These are phyloP conservation scores for Setomelanomma holmii DNA, from an alignment of 2,329 filamentous ascomycete species.

Conservation along the genomic window DNA sequence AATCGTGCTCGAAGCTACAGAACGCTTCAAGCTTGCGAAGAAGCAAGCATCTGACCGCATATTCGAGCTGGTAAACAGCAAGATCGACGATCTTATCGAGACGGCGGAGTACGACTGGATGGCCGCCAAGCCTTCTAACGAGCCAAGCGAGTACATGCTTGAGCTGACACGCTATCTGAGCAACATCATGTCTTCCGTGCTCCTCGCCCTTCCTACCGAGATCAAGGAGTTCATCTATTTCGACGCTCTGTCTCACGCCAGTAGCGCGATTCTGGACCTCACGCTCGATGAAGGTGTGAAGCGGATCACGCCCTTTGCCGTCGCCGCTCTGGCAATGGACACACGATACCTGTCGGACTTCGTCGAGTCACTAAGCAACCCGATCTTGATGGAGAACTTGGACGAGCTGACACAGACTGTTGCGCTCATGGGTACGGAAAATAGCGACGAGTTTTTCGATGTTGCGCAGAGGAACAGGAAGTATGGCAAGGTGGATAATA, in stretches of 20 bases:
- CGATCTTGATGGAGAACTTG: constrained; percentile 86
- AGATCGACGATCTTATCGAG: constrained; percentile 96
- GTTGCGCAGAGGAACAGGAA: constrained; percentile 88
- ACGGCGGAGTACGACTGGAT: constrained; percentile 97
- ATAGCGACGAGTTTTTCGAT: constrained; percentile 97
- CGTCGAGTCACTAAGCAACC: constrained; percentile 83
- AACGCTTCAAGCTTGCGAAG: constrained; percentile 86
- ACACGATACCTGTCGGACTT: constrained; percentile 85
- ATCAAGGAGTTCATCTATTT: constrained; percentile 99
- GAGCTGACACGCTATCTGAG: constrained; percentile 90
- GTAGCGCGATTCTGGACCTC: constrained; percentile 80
- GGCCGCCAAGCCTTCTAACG: constrained; percentile 66
- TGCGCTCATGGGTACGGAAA: constrained; percentile 82
- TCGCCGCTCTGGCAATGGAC: constrained; percentile 80
- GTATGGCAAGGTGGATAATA: constrained; percentile 88
- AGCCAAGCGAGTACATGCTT: constrained; percentile 93
- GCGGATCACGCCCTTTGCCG: constrained; percentile 86
- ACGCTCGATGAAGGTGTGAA: constrained; percentile 81
- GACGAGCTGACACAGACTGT: constrained; percentile 95
- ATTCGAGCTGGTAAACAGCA: constrained; percentile 97
- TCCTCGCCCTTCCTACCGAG: constrained; percentile 89
- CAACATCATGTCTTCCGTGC: constrained; percentile 95
- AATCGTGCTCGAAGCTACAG: constrained; percentile 80
- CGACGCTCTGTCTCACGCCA: constrained; percentile 89
- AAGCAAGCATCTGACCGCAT: constrained; percentile 97